phyloP scores from a whole-genome alignment of 148 eudicot species.

The Nyssa sinensis region DNA sequence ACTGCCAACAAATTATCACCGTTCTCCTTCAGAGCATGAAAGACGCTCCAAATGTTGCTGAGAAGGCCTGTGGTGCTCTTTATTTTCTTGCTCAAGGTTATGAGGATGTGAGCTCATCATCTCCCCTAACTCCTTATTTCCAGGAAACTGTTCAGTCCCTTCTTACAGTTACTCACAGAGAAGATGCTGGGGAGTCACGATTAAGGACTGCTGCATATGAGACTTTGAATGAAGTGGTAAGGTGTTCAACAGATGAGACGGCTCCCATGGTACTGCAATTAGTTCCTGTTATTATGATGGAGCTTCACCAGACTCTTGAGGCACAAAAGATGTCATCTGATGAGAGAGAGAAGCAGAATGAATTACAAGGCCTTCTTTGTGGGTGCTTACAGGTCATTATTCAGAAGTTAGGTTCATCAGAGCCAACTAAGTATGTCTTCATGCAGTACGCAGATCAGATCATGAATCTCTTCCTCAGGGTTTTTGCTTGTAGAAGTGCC shows the following conservation, averaged over 20 bases:
- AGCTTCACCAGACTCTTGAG: constrained; percentile 1
- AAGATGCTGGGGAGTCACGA: not conserved
- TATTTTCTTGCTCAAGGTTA: not conserved
- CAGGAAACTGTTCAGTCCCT: not conserved
- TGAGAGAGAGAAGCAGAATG: not conserved
- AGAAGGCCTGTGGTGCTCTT: not conserved
- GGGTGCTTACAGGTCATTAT: not conserved
- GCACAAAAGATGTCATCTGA: not conserved
- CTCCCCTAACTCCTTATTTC: constrained; percentile 4
- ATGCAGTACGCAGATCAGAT: not conserved
- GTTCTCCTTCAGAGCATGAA: constrained; percentile 4
- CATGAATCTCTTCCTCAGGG: not conserved
- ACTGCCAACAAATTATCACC: not conserved
- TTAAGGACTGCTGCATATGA: not conserved
- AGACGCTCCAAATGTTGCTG: not conserved
- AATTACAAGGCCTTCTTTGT: constrained; percentile 4
- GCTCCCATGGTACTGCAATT: not conserved
- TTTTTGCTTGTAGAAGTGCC: constrained; percentile 3
- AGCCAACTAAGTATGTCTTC: not conserved
- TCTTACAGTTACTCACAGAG: not conserved
- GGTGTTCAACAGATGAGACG: not conserved
- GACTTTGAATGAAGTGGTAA: not conserved
- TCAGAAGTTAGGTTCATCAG: not conserved
- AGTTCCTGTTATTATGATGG: not conserved
- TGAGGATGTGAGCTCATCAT: not conserved